These are phyloP conservation scores for Fonsecaea pedrosoi DNA, from an alignment of 2,329 filamentous ascomycete species.

Conservation along the genomic window DNA sequence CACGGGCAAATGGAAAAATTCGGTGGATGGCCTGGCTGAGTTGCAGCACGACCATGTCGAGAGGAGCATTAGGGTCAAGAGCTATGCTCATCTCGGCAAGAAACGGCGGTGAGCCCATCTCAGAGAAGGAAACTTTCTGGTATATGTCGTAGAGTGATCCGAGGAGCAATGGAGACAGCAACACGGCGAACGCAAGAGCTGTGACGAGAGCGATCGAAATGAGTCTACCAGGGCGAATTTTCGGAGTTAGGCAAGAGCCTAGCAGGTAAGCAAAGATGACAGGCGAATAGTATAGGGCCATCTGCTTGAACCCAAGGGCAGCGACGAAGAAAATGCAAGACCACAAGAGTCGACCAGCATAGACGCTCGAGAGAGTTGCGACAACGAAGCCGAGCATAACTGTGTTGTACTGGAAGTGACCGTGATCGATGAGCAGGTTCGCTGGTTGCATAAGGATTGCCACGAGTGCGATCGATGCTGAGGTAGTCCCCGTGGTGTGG, in stretches of 20 bases:
- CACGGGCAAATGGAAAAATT: constrained; percentile 95
- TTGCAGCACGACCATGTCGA: constrained; percentile 79
- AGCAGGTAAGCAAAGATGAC: constrained; percentile 90
- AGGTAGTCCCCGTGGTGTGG: constrained; percentile 80
- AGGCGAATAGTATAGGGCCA: constrained; percentile 97
- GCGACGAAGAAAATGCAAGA: constrained; percentile 91
- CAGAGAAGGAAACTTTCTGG: constrained; percentile 66
- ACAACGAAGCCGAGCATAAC: constrained; percentile 95
- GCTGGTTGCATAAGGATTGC: constrained; percentile 92
- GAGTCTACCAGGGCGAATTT: constrained; percentile 70
- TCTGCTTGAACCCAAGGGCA: constrained; percentile 97
- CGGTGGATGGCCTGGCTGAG: constrained; percentile 83
- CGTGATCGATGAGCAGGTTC: constrained; percentile 90
- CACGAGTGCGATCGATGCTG: constrained; percentile 80
- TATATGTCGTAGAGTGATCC: constrained; percentile 74
- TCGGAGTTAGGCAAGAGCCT: constrained; percentile 81
- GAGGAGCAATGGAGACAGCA: constrained; percentile 76
- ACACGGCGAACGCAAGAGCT: constrained; percentile 71
- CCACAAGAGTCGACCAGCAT: constrained; percentile 85
- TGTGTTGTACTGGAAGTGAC: constrained; percentile 97
- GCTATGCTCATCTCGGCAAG: constrained; percentile 65
- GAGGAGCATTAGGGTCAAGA: constrained; percentile 69
- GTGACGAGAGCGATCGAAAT: constrained; percentile 78
- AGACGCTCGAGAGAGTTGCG: constrained; percentile 84
- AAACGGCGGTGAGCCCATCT: constrained; percentile 66